phyloP scores from a whole-genome alignment of 73 alveolate species.

The Stentor coeruleus region DNA sequence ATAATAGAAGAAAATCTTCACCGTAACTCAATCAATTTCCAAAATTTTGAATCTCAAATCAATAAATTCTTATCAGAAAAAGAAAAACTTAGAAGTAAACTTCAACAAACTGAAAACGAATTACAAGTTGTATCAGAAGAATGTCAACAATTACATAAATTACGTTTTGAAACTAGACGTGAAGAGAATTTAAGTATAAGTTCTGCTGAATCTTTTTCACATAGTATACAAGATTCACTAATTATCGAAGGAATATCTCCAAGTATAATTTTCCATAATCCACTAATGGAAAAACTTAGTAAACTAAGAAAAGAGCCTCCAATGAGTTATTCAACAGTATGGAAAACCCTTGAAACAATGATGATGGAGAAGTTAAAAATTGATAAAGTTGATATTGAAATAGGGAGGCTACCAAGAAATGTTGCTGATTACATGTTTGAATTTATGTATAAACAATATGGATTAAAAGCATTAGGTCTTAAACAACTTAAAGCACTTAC shows the following conservation, averaged over 20 bases:
- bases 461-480: not conserved
- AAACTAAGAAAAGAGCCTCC: conserved; percentile 11
- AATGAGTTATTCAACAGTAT: not conserved
- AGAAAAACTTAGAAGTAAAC: conserved; percentile 4
- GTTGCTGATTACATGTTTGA: conserved; percentile 16
- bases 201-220: not conserved
- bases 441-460: conserved; percentile 1
- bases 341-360: conserved; percentile 16
- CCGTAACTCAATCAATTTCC: not conserved
- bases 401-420: not conserved
- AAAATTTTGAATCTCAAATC: not conserved
- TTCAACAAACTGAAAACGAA: not conserved
- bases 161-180: not conserved
- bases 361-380: not conserved
- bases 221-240: not conserved
- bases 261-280: not conserved
- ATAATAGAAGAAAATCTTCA: not conserved
- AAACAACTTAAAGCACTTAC: conserved; percentile 17
- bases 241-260: conserved; percentile 1
- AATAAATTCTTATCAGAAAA: not conserved
- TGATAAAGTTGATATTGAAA: not conserved
- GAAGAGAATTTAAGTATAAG: not conserved
- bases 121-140: not conserved
- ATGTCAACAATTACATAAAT: conserved; percentile 1
- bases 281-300: not conserved